A percentile compares a stretch with the other conserved stretches of the same genome.
These are phyloP conservation scores for Zygoascus tannicola DNA, from an alignment of 805 yeast species.

Conservation along the genomic window DNA sequence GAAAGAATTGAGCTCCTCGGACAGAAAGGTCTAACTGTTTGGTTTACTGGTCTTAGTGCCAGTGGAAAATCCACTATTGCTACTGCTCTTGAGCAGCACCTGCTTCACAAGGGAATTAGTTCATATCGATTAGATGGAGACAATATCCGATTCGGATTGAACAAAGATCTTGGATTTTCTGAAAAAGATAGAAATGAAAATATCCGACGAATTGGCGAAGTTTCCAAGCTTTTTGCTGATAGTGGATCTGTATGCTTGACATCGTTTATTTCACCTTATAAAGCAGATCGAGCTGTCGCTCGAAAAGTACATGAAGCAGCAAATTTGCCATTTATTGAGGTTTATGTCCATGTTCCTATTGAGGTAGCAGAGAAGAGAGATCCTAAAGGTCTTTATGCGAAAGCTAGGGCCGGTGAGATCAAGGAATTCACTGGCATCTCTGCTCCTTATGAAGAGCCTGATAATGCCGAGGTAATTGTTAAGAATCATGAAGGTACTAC, in stretches of 20 bases:
- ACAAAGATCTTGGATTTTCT: slow-evolving; percentile 88
- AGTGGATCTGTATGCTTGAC: slow-evolving; percentile 82
- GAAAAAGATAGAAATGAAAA: slow-evolving; percentile 91
- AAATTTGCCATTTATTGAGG: slow-evolving; percentile 78
- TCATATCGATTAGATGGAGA: slow-evolving; percentile 90
- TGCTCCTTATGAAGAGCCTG: slow-evolving; percentile 95
- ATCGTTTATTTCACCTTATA: slow-evolving; percentile 89
- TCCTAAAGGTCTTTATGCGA: slow-evolving; percentile 93
- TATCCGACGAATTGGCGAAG: slow-evolving; percentile 91
- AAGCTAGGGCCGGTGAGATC: slow-evolving; percentile 91
- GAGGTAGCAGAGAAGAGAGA: slow-evolving; percentile 95
- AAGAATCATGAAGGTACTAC: slow-evolving; percentile 55
- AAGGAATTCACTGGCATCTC: slow-evolving; percentile 92
- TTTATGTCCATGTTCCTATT: slow-evolving; percentile 85
- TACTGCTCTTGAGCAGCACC: slow-evolving; percentile 79
- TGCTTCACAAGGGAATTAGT: slow-evolving; percentile 58
- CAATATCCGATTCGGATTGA: slow-evolving; percentile 87
- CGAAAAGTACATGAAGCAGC: slow-evolving; percentile 73
- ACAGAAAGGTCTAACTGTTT: slow-evolving; percentile 82
- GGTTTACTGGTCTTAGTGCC: slow-evolving; percentile 95
- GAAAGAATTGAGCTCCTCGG: slow-evolving; percentile 66
- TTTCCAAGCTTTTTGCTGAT: slow-evolving; percentile 87
- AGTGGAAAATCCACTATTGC: slow-evolving; percentile 91
- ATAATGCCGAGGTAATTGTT: slow-evolving; percentile 70
- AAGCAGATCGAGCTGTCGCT: slow-evolving; percentile 73